These are phyloP conservation scores for Daedaleopsis sinensis DNA, from an alignment of 768 basidiomycete species.

Conservation along the genomic window DNA sequence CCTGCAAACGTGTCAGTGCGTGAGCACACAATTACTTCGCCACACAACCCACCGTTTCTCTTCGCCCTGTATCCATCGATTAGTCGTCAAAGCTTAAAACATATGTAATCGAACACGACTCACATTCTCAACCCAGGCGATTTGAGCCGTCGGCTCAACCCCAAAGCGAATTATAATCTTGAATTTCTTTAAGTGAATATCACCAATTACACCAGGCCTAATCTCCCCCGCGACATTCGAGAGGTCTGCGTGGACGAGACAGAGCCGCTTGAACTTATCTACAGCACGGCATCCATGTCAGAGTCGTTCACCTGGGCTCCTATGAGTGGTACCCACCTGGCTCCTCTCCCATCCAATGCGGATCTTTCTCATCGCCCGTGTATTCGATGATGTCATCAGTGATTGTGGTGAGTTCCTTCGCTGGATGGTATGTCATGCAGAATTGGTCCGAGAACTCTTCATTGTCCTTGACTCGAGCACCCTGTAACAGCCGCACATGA, in stretches of 20 bases:
- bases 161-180: constrained; percentile 48
- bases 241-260: background rate
- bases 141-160: constrained; percentile 50
- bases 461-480: constrained; percentile 5
- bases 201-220: constrained; percentile 1
- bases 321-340: background rate
- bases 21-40: background rate
- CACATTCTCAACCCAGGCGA: constrained; percentile 44
- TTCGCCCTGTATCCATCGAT: constrained; percentile 9
- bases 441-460: constrained; percentile 3
- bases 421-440: background rate
- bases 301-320: background rate
- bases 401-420: constrained; percentile 10
- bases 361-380: constrained; percentile 25
- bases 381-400: constrained; percentile 36
- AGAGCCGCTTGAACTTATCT: background rate
- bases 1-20: background rate
- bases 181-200: constrained; percentile 36
- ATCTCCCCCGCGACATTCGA: background rate
- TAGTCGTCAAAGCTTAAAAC: background rate
- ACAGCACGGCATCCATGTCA: background rate
- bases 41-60: constrained; percentile 15
- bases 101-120: background rate
- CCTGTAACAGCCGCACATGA: background rate
- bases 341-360: background rate